Conservation (phyloP, 192 early-diverging fungal genomes). For the Coemansia sp. region DNA sequence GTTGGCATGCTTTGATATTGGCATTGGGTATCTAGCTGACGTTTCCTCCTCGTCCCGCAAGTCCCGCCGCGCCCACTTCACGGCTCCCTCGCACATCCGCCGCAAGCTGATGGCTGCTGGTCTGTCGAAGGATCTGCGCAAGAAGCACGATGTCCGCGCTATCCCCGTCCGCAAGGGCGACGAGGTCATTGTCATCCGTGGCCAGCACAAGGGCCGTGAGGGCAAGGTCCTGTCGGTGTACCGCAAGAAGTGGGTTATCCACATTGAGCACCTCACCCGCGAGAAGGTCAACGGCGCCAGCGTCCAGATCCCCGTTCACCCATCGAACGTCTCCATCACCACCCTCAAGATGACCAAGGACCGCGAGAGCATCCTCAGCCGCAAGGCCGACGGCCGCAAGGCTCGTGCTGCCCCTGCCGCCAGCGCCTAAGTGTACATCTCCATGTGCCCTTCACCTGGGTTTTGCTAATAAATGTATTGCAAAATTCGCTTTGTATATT, state of each 20-base stretch:
- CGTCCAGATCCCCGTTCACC: slow-evolving; percentile 91
- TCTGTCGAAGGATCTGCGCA: slow-evolving; percentile 97
- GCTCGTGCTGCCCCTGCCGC: slow-evolving; percentile 18
- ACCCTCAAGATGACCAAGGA: slow-evolving; percentile 96
- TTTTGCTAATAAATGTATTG: slow-evolving; percentile 1
- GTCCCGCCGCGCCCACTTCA: slow-evolving; percentile 98
- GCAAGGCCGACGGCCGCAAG: slow-evolving; percentile 69
- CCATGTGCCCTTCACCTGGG: neutral
- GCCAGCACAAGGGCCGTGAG: slow-evolving; percentile 94
- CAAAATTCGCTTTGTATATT: neutral
- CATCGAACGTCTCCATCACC: slow-evolving; percentile 98
- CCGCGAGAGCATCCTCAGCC: slow-evolving; percentile 83
- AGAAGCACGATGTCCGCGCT: slow-evolving; percentile 95
- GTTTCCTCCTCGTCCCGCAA: slow-evolving; percentile 90
- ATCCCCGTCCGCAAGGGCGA: slow-evolving; percentile 98
- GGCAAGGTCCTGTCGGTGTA: slow-evolving; percentile 96
- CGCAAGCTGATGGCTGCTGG: slow-evolving; percentile 95
- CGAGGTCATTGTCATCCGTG: slow-evolving; percentile 94
- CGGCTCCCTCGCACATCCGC: slow-evolving; percentile 90
- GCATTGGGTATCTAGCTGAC: slow-evolving; percentile 52
- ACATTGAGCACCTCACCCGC: slow-evolving; percentile 93
- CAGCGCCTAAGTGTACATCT: slow-evolving; percentile 19
- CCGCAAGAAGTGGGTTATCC: slow-evolving; percentile 99
- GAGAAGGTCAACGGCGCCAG: slow-evolving; percentile 98
- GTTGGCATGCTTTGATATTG: neutral